Evolutionary conservation across 129 eudicot genomes (phyloP), one percentile per base, ranked within the genome.

Genomic region (Silybum marianum): DNA sequence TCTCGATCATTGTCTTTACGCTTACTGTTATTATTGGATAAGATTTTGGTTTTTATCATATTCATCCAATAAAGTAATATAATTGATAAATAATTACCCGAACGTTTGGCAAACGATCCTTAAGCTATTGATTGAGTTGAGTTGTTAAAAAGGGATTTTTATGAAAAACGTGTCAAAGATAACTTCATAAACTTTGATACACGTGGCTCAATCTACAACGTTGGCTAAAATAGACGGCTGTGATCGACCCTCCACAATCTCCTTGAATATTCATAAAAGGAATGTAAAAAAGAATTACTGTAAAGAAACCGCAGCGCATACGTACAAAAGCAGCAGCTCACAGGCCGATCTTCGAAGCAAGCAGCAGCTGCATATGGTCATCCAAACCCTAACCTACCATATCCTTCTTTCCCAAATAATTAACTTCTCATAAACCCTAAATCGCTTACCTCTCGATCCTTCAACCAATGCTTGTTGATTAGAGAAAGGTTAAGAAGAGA

Each of bases 201-300:
- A 73, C 38, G 16, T 73, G 38, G 22, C 48, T 23, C 19, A 73
- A 73, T 42, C 65, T 44, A 73, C 2, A 13, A 3, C 77, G 22
- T 73, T 73, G 4, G 11, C 63, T 39, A 22, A 21, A 40, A 73
- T 22, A 42, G 65, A 6, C 77, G 77, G 77, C 66, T 73, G 66
- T 42, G 65, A 73, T 73, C 3, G 3, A 23, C 23, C 36, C 38
- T 30, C 65, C 42, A 73, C 63, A 13, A 19, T 73, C 66, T 26
- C 65, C 63, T 30, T 73, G 65, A 73, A 73, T 73, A 73, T 73
- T 18, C 77, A 71, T 5, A 16, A 25, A 3, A 25, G 68, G 12
- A 60, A 32, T 32, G 14, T 1, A 36, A 22, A 22, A 22, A 46
- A 32, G 36, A 26, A 63, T 71, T 65, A 62, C 24, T 3, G 81